Percentiles rank a stretch among this genome's conserved stretches.
These are phyloP conservation scores for Xanthoceras sorbifolium DNA, from an alignment of 345 rosid genomes.

Conservation along the genomic window DNA sequence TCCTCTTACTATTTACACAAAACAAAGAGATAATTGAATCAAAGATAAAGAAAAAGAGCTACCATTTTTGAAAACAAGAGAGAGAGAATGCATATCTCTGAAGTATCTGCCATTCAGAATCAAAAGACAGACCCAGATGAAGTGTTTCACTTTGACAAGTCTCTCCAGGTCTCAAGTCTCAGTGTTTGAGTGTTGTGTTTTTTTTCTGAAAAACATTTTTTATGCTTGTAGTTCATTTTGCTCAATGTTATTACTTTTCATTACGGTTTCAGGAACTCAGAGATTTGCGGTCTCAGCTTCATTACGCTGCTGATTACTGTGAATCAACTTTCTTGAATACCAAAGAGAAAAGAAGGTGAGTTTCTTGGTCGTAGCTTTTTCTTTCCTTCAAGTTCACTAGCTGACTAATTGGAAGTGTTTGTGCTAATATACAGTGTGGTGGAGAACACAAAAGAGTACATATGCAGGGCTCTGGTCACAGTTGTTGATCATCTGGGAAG, in stretches of 20 bases:
- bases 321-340: constrained; percentile 50
- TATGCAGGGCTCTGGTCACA: constrained; percentile 60
- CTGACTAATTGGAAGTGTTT: neutral
- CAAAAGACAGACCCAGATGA: constrained; percentile 36
- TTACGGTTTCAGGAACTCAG: constrained; percentile 50
- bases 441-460: constrained; percentile 68
- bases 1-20: neutral
- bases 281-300: constrained; percentile 69
- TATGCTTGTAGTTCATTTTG: neutral
- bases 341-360: constrained; percentile 48
- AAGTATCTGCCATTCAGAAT: constrained; percentile 17
- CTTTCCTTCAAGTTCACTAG: neutral
- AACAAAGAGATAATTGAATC: neutral
- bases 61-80: constrained; percentile 10
- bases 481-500: constrained; percentile 71
- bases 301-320: constrained; percentile 64
- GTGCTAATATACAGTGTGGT: constrained; percentile 37
- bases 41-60: neutral
- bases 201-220: neutral
- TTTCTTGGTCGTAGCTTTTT: neutral
- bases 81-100: constrained; percentile 26
- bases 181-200: neutral
- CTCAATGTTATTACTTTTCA: neutral
- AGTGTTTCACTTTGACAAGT: constrained; percentile 42
- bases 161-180: constrained; percentile 46